Percentiles rank a stretch among this genome's conserved stretches.
Conservation (phyloP, 495 filamentous ascomycete species). For the Lichina pygmaea region DNA sequence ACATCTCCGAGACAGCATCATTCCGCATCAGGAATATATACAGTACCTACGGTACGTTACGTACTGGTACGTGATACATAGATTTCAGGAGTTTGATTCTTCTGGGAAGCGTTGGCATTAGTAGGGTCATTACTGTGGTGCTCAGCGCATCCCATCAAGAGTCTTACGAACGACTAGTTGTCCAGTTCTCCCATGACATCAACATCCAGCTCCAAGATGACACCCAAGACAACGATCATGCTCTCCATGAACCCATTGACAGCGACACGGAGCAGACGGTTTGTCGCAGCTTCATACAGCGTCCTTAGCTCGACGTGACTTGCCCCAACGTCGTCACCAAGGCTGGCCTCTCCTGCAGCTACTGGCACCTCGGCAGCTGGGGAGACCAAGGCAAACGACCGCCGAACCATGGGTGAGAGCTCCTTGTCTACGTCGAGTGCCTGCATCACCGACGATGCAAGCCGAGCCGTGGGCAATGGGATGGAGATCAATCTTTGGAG, state of each 20-base stretch:
- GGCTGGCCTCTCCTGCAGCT: slow-evolving; percentile 23
- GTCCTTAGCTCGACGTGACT: slow-evolving; percentile 12
- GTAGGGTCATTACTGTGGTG: no score
- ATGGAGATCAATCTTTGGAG: not conserved
- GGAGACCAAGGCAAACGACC: slow-evolving; percentile 30
- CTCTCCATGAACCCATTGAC: slow-evolving; percentile 98
- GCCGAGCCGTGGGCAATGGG: slow-evolving; percentile 57
- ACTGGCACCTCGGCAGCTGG: slow-evolving; percentile 1
- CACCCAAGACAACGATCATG: slow-evolving; percentile 50
- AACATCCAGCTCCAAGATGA: slow-evolving; percentile 72
- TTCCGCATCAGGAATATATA: no score
- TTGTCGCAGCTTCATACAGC: slow-evolving; percentile 71
- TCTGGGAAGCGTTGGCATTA: no score
- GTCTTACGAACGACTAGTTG: not conserved
- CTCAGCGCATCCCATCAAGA: not conserved
- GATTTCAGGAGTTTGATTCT: no score
- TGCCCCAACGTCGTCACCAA: slow-evolving; percentile 9
- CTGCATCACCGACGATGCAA: slow-evolving; percentile 50
- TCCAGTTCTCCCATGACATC: slow-evolving; percentile 33
- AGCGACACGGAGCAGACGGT: slow-evolving; percentile 85
- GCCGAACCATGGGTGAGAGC: slow-evolving; percentile 54
- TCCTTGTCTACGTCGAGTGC: slow-evolving; percentile 70
- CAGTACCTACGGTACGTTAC: no score
- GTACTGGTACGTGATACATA: no score
- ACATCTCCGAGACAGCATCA: no score